Conservation (phyloP, 164 flowering plant genomes). For the Brasenia schreberi region DNA sequence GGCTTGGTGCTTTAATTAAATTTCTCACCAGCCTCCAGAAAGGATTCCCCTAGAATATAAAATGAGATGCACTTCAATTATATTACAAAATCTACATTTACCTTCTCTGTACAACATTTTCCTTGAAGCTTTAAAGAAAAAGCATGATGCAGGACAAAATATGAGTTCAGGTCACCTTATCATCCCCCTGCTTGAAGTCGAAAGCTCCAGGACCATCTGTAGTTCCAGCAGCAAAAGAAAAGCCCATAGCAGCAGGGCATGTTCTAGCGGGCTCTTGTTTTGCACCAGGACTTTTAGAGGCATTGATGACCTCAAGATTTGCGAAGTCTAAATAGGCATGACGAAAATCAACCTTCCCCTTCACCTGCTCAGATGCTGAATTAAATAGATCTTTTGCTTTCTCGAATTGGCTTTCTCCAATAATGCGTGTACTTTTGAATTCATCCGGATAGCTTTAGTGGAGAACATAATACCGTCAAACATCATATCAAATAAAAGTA, state of each 20-base stretch:
- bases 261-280: slow-evolving; percentile 47
- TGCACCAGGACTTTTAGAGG: slow-evolving; percentile 23
- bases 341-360: slow-evolving; percentile 72
- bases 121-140: background rate
- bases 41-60: slow-evolving; percentile 64
- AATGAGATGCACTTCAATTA: background rate
- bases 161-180: slow-evolving; percentile 26
- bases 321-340: slow-evolving; percentile 77
- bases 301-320: slow-evolving; percentile 59
- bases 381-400: slow-evolving; percentile 73
- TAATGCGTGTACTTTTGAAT: slow-evolving; percentile 90
- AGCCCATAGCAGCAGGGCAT: slow-evolving; percentile 99
- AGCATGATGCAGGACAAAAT: background rate
- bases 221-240: slow-evolving; percentile 98
- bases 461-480: background rate
- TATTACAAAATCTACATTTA: too few relatives aligned
- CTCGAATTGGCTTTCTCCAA: slow-evolving; percentile 83
- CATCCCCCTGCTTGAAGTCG: slow-evolving; percentile 96
- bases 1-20: slow-evolving; percentile 53
- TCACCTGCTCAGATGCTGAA: slow-evolving; percentile 63
- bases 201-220: slow-evolving; percentile 99
- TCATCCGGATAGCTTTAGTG: slow-evolving; percentile 73
- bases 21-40: slow-evolving; percentile 84
- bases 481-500: background rate
- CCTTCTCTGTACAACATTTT: too few relatives aligned